Evolutionary conservation across 2,329 filamentous ascomycete genomes (phyloP).

Genomic region (Colletotrichum liaoningense): DNA sequence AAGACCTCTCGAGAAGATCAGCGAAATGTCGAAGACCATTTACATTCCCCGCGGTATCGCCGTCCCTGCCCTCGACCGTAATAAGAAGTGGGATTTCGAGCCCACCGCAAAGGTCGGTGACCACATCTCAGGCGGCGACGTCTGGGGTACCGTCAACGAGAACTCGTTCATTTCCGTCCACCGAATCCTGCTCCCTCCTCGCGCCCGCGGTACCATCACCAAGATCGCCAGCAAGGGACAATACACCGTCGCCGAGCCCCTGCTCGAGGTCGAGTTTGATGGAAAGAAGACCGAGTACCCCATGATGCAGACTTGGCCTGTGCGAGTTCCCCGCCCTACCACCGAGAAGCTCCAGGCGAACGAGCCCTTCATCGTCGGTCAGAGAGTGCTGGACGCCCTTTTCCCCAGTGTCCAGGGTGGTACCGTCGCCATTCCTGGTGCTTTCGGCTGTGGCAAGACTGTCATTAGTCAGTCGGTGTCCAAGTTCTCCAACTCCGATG

Average conservation of each 20-base stretch:
- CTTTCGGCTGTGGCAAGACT: constrained; percentile 99
- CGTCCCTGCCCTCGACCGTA: constrained; percentile 86
- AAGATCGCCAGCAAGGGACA: constrained; percentile 88
- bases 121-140: constrained; percentile 95
- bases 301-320: constrained; percentile 99
- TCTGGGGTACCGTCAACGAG: constrained; percentile 95
- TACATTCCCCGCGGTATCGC: constrained; percentile 97
- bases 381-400: constrained; percentile 94
- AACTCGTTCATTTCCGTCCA: constrained; percentile 95
- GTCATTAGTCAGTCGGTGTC: constrained; percentile 98
- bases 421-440: constrained; percentile 97
- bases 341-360: constrained; percentile 92
- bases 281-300: constrained; percentile 93
- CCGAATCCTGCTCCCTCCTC: constrained; percentile 91
- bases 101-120: constrained; percentile 94
- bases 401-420: constrained; percentile 98
- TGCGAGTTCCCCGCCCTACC: constrained; percentile 92
- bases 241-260: constrained; percentile 94
- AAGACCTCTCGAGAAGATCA: constrained; percentile 88
- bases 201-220: constrained; percentile 91
- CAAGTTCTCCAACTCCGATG: constrained; percentile 99
- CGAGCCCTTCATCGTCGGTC: constrained; percentile 93
- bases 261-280: constrained; percentile 96
- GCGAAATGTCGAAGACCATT: constrained; percentile 83
- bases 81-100: constrained; percentile 96